Conservation (phyloP, 2,329 filamentous ascomycete genomes). For the Microdochium paspali region DNA sequence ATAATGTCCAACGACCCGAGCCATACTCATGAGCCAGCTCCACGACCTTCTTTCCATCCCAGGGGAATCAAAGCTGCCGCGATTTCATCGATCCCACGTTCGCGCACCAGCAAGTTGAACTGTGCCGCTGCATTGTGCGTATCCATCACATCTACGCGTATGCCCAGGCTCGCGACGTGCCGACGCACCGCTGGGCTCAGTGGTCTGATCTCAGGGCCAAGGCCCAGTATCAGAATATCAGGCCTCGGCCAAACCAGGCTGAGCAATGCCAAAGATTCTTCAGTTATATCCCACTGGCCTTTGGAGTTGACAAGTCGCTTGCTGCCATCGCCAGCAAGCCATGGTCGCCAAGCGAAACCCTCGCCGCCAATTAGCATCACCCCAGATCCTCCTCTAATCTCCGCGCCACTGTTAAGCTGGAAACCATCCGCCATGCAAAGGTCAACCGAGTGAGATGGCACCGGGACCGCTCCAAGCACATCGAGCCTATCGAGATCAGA, state of each 20-base stretch:
- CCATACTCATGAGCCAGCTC: constrained; percentile 20
- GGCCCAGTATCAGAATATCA: constrained; percentile 82
- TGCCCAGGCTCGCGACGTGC: constrained; percentile 67
- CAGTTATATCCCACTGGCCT: constrained; percentile 70
- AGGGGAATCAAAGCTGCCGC: constrained; percentile 82
- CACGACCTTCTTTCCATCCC: constrained; percentile 62
- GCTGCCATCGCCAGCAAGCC: constrained; percentile 40
- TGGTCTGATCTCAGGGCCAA: constrained; percentile 67
- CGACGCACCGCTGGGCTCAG: constrained; percentile 66
- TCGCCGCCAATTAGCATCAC: constrained; percentile 77
- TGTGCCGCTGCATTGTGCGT: constrained; percentile 90
- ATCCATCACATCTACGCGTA: constrained; percentile 81
- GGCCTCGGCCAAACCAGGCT: constrained; percentile 79
- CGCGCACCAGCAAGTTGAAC: constrained; percentile 92
- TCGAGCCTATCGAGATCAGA: constrained; percentile 68
- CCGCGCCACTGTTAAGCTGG: constrained; percentile 71
- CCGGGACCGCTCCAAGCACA: constrained; percentile 65
- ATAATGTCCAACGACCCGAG: too few relatives aligned
- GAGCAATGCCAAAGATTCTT: constrained; percentile 65
- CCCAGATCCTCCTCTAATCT: constrained; percentile 59
- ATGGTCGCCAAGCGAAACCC: constrained; percentile 82
- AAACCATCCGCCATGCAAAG: constrained; percentile 78
- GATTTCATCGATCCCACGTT: constrained; percentile 75
- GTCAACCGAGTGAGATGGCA: constrained; percentile 76
- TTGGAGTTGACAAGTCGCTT: constrained; percentile 58